Evolutionary conservation across 805 yeast genomes (phyloP), one percentile per base, ranked within the genome.

Genomic region (Yarrowia alimentaria): DNA sequence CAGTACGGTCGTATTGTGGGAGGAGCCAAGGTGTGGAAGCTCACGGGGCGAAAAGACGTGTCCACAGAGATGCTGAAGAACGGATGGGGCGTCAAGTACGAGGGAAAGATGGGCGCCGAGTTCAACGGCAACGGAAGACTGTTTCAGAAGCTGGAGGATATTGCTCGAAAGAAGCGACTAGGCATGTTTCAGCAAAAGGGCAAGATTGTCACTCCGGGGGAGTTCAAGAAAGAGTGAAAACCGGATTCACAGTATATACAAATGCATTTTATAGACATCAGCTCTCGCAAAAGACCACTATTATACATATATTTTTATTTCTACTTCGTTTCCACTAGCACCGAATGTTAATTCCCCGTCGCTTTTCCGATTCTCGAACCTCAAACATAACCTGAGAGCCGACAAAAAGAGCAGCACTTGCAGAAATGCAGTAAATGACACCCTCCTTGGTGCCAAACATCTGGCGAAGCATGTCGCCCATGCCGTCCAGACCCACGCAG

Each of bases 341-440:
- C 63, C 85, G 81, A 24, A 89, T 79, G 62, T 85, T 79, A 13
- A 91, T 75, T 2, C 97, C 97, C 31, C 76, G 72, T 60, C 98
- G 77, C 62, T 78, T 82, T 64, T 93, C 99, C 19, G 80, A 69
- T 63, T 88, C 95, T 59, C 99, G 76, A 53, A 85, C 68, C 66
- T 93, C 98, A 68, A 89, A 90, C 98, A 93, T 93, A 14, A 89
- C 83, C 65, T 91, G 98, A 1, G 80, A 83, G 2, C 85, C 98
- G 13, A 88, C 81, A 66, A 85, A 93, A 32, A 93, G 70, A 54
- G 85, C 78, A 3, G 64, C 62, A 53, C 85, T 80, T 4, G 94
- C 79, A 50, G 85, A 76, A 60, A 87, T 84, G 17, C 68, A 67
- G 45, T 64, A 70, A 43, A 62, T 58, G 30, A 85, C 62, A 0